phyloP scores from a whole-genome alignment of 2,329 filamentous ascomycete genomes.

The Lasiodiplodia citricola region DNA sequence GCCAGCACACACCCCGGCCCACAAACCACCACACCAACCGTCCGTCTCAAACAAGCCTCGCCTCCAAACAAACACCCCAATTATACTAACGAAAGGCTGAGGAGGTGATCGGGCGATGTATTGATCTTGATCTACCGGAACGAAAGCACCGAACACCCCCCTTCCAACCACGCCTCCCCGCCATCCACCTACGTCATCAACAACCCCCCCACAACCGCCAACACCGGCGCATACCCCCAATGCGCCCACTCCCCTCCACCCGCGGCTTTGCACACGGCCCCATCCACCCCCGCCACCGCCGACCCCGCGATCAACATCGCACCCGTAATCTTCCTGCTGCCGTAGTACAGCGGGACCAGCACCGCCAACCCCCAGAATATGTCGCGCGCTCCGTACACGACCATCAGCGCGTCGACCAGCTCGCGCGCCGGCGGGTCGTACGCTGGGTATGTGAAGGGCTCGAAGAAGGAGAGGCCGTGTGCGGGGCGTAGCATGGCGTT shows the following conservation, averaged over 20 bases:
- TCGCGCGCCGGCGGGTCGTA: conserved; percentile 42
- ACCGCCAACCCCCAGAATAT: conserved; percentile 55
- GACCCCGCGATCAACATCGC: conserved; percentile 51
- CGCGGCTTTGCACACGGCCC: conserved; percentile 47
- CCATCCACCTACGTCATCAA: conserved; percentile 1
- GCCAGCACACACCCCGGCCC: no score
- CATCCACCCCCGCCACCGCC: conserved; percentile 54
- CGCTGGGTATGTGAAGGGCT: conserved; percentile 42
- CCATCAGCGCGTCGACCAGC: conserved; percentile 52
- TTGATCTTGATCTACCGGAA: no score
- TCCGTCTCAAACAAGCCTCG: no score
- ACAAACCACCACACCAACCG: no score
- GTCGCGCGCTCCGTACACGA: conserved; percentile 56
- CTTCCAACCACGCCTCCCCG: no score
- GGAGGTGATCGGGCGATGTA: no score
- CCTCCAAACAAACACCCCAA: no score
- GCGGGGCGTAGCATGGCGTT: conserved; percentile 47
- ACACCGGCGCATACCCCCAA: conserved; percentile 55
- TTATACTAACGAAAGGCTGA: no score
- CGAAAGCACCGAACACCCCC: background rate
- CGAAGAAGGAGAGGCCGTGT: conserved; percentile 46
- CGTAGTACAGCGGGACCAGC: conserved; percentile 44
- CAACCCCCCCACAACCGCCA: conserved; percentile 42
- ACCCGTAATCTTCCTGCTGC: conserved; percentile 48
- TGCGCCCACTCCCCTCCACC: conserved; percentile 55